phyloP scores from a whole-genome alignment of 768 basidiomycete genomes.

The Udeniomyces megalosporus region DNA sequence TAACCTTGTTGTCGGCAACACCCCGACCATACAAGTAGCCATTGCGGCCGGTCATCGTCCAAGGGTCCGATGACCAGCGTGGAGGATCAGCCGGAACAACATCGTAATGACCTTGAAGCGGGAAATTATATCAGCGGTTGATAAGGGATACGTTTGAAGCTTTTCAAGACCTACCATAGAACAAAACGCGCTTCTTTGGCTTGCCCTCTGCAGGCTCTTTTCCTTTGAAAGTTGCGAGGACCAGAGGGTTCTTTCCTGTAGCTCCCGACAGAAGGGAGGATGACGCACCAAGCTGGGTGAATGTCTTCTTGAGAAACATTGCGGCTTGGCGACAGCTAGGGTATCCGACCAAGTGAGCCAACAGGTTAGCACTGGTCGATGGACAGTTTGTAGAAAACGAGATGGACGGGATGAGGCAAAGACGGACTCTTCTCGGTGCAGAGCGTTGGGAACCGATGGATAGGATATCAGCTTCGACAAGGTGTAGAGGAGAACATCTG shows the following conservation, averaged over 20 bases:
- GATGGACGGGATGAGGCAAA: too few species aligned
- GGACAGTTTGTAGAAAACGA: too few species aligned
- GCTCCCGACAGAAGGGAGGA: constrained; percentile 39
- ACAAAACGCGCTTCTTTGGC: constrained; percentile 56
- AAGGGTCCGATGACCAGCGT: constrained; percentile 75
- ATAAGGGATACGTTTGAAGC: not conserved
- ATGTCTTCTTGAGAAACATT: constrained; percentile 75
- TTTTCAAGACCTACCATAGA: constrained; percentile 64
- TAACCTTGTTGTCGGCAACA: constrained; percentile 69
- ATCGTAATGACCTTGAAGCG: constrained; percentile 62
- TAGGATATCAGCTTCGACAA: constrained; percentile 56
- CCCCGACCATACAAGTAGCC: constrained; percentile 41
- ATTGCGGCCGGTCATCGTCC: constrained; percentile 60
- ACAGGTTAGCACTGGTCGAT: not conserved
- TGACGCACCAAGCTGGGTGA: constrained; percentile 73
- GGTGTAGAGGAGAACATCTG: constrained; percentile 16
- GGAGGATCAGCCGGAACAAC: constrained; percentile 65
- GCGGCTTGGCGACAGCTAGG: constrained; percentile 69
- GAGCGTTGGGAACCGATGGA: constrained; percentile 59
- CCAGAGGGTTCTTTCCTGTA: constrained; percentile 64
- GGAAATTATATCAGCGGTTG: not conserved
- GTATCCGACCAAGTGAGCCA: not conserved
- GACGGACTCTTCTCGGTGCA: constrained; percentile 43
- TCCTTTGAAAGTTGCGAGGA: constrained; percentile 72
- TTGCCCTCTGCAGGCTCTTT: constrained; percentile 37